Evolutionary conservation across 2,329 filamentous ascomycete species (phyloP), one percentile per base, ranked within the genome.

Genomic region (Cladosporium sp.): DNA sequence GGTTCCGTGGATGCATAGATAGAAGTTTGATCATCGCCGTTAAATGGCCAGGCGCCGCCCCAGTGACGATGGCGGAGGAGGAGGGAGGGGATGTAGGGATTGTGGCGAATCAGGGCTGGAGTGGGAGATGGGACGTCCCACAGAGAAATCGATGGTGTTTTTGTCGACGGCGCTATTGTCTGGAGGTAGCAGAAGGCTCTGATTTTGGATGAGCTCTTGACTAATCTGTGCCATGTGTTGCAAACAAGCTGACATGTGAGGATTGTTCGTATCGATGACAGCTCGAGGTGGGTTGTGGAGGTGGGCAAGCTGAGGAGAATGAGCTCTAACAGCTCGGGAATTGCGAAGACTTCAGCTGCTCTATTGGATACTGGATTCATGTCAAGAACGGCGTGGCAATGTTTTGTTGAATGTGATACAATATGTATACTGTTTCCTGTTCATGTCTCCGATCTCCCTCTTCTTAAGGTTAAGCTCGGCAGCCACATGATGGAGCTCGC

Each of bases 21-120:
- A n/a, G 47, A 50, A 3, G 17, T 36, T n/a, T 14, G 1, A 3
- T 3, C 6, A 22, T 15, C 19, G 4, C n/a, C 47, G 28, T 22
- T 50, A 28, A 50, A 50, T 7, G 47, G 47, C 47, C 47, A 50
- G 28, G 47, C 30, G 47, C 47, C 47, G 47, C 47, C 47, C 28
- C 30, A 36, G 30, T 17, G 30, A 3, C 30, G 17, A n/a, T 30
- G 25, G 28, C 47, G 47, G 17, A 50, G 47, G 9, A 50, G 47
- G 47, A 50, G 47, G 47, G 30, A 50, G 47, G 30, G 20, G 47
- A 22, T 50, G 28, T 36, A 50, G 0, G 47, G 47, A 28, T 50
- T 50, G 47, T 50, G 47, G 47, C 47, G 30, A 50, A 50, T 37
- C 3, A 6, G 1, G 7, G 30, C 2, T 0, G 47, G 47, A 15